Evolutionary conservation across 2,329 filamentous ascomycete species (phyloP), one percentile per base, ranked within the genome.

Genomic region (Colletotrichum sp.): DNA sequence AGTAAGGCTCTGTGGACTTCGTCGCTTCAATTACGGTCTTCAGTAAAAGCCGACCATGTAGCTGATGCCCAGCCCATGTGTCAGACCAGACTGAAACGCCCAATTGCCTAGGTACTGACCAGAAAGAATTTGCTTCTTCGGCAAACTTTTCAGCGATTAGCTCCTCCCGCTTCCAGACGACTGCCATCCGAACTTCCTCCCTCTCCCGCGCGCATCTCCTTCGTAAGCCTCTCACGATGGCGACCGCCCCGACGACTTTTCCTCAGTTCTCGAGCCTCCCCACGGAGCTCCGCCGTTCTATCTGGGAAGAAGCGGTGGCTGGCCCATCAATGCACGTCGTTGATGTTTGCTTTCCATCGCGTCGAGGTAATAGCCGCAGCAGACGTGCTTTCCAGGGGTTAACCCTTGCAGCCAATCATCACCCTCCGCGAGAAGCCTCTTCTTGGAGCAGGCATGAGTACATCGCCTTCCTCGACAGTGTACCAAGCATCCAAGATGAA

Each of bases 141-240:
- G 55, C 52, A 69, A 60, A 43, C 52, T 48, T 69, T 69, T 28
- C 30, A 26, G 9, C n/a, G 5, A 15, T 30, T 58, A 24, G 26
- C 3, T 69, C 21, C 3, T 36, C 21, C 21, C 60, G 32, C 21
- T 58, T 58, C 55, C 16, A 58, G 55, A 65, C 24, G 13, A 36
- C 18, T 28, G 21, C 32, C 66, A 43, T 69, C 66, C 55, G 66
- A 69, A 48, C 52, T 68, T 24, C 13, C 15, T 12, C 10, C 16
- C 21, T 58, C 26, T 10, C 55, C 32, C 28, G 28, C 34, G 43
- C 43, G 10, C 43, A 21, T 48, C n/a, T 48, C 43, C 43, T 21
- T 48, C 43, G 43, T 48, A 48, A 16, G 7, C 34, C 32, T 26
- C 7, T 90, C 91, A 66, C 6, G 16, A 75, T 75, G 72, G 21